A percentile compares a stretch with the other conserved stretches of the same genome.
These are phyloP conservation scores for Globisporangium yorkense DNA, from an alignment of 352 stramenopile species.

Conservation along the genomic window DNA sequence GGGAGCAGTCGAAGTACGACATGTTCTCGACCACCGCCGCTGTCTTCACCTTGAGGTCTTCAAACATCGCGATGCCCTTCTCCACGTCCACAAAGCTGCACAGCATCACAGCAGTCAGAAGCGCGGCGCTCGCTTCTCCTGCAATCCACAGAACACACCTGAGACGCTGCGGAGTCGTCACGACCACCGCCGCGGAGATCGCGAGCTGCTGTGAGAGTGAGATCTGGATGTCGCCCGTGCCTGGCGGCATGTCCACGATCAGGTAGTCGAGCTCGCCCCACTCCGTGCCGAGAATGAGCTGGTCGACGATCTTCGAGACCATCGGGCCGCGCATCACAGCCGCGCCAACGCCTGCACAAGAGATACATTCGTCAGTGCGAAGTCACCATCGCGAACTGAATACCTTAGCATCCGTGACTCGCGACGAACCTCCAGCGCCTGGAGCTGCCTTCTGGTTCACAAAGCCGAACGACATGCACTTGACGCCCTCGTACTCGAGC, in stretches of 20 bases:
- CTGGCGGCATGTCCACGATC: conserved; percentile 98
- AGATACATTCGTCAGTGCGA: background rate
- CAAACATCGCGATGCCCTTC: conserved; percentile 98
- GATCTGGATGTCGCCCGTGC: conserved; percentile 99
- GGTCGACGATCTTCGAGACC: conserved; percentile 96
- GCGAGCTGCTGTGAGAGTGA: conserved; percentile 97
- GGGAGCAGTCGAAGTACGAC: conserved; percentile 93
- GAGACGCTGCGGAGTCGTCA: conserved; percentile 98
- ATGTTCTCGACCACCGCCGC: conserved; percentile 99
- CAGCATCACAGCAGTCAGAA: background rate
- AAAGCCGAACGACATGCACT: conserved; percentile 92
- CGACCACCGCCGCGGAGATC: conserved; percentile 97
- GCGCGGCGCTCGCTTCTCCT: background rate
- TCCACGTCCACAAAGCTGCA: conserved; percentile 96
- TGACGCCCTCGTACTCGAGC: conserved; percentile 83
- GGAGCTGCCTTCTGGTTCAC: conserved; percentile 84
- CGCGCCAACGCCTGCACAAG: conserved; percentile 48
- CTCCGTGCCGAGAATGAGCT: conserved; percentile 94
- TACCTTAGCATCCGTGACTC: conserved; percentile 6
- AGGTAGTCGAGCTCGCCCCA: conserved; percentile 99
- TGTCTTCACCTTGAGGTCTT: conserved; percentile 96
- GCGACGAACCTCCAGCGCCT: conserved; percentile 50
- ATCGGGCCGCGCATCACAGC: conserved; percentile 97
- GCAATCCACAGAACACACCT: conserved; percentile 26
- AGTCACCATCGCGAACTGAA: background rate